Evolutionary conservation across 2,329 filamentous ascomycete genomes (phyloP).

Genomic region (Aspergillus melleus): DNA sequence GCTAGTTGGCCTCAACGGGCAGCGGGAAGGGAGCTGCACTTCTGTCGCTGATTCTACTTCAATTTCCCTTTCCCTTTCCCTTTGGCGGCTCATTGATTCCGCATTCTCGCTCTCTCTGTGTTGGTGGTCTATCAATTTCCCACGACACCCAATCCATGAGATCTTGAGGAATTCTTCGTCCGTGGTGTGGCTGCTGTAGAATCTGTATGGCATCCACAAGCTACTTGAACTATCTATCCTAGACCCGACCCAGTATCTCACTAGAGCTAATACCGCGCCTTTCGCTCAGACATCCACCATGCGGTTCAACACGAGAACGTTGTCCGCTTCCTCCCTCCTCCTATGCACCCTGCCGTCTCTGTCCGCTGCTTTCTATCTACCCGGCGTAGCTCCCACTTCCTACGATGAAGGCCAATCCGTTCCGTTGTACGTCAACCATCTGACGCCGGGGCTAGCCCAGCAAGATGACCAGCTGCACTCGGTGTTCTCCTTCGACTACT

Average conservation of each 20-base stretch:
- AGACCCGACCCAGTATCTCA: conserved; percentile 9
- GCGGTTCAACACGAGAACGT: conserved; percentile 33
- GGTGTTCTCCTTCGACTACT: conserved; percentile 96
- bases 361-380: conserved; percentile 83
- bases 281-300: conserved; percentile 31
- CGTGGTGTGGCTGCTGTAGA: conserved; percentile 20
- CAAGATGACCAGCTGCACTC: conserved; percentile 81
- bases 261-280: conserved; percentile 17
- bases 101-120: background rate
- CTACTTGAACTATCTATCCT: conserved; percentile 7
- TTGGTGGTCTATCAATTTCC: background rate
- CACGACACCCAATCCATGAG: conserved; percentile 8
- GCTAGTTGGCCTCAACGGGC: conserved; percentile 18
- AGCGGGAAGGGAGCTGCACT: background rate
- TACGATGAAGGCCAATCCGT: conserved; percentile 80
- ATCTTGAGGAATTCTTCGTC: conserved; percentile 5
- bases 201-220: conserved; percentile 17
- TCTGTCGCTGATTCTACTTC: background rate
- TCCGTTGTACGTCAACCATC: conserved; percentile 86
- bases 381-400: conserved; percentile 89
- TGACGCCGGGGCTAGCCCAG: conserved; percentile 78
- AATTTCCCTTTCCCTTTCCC: background rate
- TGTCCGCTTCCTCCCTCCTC: conserved; percentile 32
- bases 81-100: background rate
- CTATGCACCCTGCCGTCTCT: conserved; percentile 30